phyloP scores from a whole-genome alignment of 2,329 filamentous ascomycete genomes.

The Microdochium nivale region DNA sequence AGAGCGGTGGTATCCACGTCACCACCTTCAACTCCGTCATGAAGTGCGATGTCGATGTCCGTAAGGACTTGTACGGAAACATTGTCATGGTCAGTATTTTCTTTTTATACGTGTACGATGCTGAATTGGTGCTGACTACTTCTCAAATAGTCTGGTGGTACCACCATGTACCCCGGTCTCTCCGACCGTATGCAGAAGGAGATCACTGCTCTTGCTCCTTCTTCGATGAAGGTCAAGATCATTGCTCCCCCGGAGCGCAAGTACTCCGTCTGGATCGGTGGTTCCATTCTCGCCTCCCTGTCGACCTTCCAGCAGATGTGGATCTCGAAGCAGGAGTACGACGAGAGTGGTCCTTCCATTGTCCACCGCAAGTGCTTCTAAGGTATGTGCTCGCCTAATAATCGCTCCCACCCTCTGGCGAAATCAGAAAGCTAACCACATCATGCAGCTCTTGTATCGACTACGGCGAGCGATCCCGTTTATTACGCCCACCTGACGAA shows the following conservation, averaged over 20 bases:
- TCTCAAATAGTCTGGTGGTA: conserved; percentile 81
- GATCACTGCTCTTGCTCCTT: conserved; percentile 97
- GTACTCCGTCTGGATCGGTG: conserved; percentile 99
- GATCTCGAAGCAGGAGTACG: conserved; percentile 99
- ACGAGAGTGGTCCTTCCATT: conserved; percentile 98
- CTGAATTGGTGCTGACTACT: conserved; percentile 19
- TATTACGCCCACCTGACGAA: conserved; percentile 25
- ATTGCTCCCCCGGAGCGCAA: conserved; percentile 99
- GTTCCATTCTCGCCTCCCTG: conserved; percentile 97
- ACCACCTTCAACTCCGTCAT: conserved; percentile 99
- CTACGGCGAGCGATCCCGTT: conserved; percentile 13
- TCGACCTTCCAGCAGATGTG: conserved; percentile 99
- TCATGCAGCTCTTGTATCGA: conserved; percentile 9
- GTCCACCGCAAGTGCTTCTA: conserved; percentile 99
- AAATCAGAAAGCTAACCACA: too few species aligned
- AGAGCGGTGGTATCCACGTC: conserved; percentile 98
- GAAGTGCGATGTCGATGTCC: conserved; percentile 99
- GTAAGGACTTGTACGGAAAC: conserved; percentile 99
- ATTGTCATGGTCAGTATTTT: conserved; percentile 91
- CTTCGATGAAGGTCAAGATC: conserved; percentile 99
- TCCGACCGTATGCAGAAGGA: conserved; percentile 99
- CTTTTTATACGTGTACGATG: neutral
- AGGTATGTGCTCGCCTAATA: too few species aligned
- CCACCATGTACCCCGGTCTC: conserved; percentile 99
- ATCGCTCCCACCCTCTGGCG: too few species aligned